Evolutionary conservation across 163 green algal genomes (phyloP), one percentile per base, ranked within the genome.

Genomic region (Volvox carteri): DNA sequence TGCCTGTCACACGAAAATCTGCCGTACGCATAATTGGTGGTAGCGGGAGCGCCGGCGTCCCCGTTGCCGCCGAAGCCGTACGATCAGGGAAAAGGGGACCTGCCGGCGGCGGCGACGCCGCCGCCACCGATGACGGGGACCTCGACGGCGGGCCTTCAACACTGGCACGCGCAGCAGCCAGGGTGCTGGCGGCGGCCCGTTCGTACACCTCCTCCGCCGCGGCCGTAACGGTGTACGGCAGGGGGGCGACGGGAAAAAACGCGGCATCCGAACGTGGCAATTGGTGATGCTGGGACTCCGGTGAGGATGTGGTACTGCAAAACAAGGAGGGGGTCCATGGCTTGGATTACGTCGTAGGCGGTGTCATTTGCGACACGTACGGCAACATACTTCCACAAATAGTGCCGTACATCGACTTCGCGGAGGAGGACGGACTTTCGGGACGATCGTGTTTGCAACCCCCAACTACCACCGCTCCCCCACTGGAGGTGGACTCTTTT

Each of bases 1-100:
- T 98, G 44, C 96, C 96, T 35, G 87, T 35, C 28, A 98, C 92
- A 1, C 37, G 80, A 75, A 92, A 92, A 16, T 81, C 33, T 12
- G 88, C 88, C 11, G 72, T 86, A 25, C 85, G 88, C 68, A 89
- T 33, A n/a, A 89, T 83, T 23, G 84, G 84, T 37, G 84, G 84
- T 39, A 89, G 81, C 23, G 28, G 4, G 56, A 48, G 52, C 46
- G 78, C 56, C 67, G 37, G 33, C 18, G 67, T 33, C 6, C 4
- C 9, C 33, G 42, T 37, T 0, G 39, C 18, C 23, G 52, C 23
- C 7, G 39, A 25, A 1, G 74, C 41, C 74, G 25, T 8, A 23
- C 23, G 7, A 2, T 30, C 56, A 37, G 18, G 39, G 70, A 39
- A 39, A 23, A 18, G 12, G 39, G 70, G 16, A 6, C 25, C 39